Conservation (phyloP, 495 filamentous ascomycete genomes). For the Sabuloglossum arenarium region DNA sequence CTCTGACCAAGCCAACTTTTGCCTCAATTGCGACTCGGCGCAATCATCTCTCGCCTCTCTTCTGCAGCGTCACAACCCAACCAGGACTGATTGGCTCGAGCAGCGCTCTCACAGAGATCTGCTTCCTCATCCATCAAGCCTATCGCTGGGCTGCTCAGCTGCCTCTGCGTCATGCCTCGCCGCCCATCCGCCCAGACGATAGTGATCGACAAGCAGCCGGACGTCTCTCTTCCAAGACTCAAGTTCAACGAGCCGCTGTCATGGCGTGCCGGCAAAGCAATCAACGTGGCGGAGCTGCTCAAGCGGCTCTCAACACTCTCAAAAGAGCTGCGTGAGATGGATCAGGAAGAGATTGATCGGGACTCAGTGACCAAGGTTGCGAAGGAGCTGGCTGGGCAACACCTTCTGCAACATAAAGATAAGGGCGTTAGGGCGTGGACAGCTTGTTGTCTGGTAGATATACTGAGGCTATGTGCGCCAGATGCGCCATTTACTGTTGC, state of each 20-base stretch:
- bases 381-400: conserved; percentile 67
- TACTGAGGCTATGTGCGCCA: conserved; percentile 81
- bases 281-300: conserved; percentile 63
- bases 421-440: conserved; percentile 77
- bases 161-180: background rate
- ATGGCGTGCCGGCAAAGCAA: conserved; percentile 81
- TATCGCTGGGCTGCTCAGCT: background rate
- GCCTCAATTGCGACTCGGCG: background rate
- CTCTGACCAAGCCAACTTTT: background rate
- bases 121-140: background rate
- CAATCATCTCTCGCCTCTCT: background rate
- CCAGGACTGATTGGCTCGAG: background rate
- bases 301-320: conserved; percentile 58
- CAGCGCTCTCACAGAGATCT: background rate
- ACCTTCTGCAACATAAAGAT: conserved; percentile 78
- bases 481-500: conserved; percentile 82
- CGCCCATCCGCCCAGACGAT: background rate
- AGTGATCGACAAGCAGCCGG: background rate
- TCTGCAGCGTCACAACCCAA: background rate
- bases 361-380: conserved; percentile 66
- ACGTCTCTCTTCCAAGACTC: conserved; percentile 15
- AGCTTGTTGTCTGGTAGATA: conserved; percentile 79
- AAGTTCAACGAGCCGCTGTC: conserved; percentile 72
- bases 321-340: conserved; percentile 65
- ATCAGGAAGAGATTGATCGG: conserved; percentile 70